Conservation (phyloP, 129 eudicot genomes). For the Tanacetum coccineum region DNA sequence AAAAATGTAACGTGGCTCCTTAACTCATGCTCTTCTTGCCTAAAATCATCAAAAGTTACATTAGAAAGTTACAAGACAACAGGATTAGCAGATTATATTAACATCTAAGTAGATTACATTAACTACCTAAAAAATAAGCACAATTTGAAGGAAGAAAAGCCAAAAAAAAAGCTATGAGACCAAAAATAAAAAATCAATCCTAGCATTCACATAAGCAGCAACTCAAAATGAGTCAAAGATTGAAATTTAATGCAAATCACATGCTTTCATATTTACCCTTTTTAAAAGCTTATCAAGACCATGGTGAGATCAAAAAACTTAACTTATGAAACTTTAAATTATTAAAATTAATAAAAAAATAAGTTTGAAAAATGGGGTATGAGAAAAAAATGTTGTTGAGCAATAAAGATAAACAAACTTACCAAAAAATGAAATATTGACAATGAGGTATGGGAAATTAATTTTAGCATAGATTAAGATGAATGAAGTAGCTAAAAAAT, state of each 20-base stretch:
- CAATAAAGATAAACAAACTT: not conserved
- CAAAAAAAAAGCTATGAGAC: constrained; percentile 5
- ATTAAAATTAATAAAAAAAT: not conserved
- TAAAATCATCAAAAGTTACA: constrained; percentile 9
- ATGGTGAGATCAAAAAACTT: not conserved
- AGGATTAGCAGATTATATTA: constrained; percentile 8
- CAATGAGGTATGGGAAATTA: constrained; percentile 3
- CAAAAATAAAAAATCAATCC: not conserved
- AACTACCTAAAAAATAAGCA: constrained; percentile 14
- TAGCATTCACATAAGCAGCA: constrained; percentile 11
- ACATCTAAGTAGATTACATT: constrained; percentile 15
- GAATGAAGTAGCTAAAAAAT: constrained; percentile 36
- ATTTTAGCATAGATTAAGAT: not conserved
- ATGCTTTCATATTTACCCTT: too few relatives aligned
- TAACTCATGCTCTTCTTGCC: constrained; percentile 6
- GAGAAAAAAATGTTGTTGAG: not conserved
- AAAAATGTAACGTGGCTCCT: constrained; percentile 11
- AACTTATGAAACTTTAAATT: constrained; percentile 3
- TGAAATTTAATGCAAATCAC: too few relatives aligned
- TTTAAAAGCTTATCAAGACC: not conserved
- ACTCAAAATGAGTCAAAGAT: not conserved
- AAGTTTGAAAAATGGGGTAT: not conserved
- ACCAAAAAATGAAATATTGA: not conserved
- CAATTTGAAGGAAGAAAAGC: constrained; percentile 14
- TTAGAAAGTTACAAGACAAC: not conserved